Conservation (phyloP, 352 stramenopile species). For the Phytophthora cryptogea region DNA sequence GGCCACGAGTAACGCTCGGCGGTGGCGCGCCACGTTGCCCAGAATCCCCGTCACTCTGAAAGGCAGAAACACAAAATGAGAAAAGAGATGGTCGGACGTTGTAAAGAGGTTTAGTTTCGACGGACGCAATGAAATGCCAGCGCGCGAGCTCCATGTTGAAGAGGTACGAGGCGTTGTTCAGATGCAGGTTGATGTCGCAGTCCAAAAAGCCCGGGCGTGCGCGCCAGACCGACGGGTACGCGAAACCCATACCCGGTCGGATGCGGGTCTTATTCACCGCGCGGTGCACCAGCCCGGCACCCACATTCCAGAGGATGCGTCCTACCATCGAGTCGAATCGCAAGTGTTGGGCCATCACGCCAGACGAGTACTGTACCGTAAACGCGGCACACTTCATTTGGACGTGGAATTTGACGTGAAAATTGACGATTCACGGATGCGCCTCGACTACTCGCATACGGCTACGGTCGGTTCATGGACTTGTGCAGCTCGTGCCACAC, state of each 20-base stretch:
- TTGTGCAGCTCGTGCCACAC: conserved; percentile 30
- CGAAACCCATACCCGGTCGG: conserved; percentile 59
- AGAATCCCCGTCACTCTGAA: conserved; percentile 55
- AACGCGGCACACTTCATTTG: not conserved
- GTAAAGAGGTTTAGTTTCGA: conserved; percentile 12
- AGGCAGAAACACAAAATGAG: conserved; percentile 6
- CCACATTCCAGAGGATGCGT: conserved; percentile 79
- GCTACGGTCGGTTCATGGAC: conserved; percentile 32
- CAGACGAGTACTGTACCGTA: too few species aligned
- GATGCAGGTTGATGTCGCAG: conserved; percentile 81
- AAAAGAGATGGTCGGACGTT: not conserved
- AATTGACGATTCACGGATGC: conserved; percentile 14
- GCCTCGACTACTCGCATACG: too few species aligned
- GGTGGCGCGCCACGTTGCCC: conserved; percentile 51
- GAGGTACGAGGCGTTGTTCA: conserved; percentile 85
- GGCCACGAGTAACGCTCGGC: conserved; percentile 57
- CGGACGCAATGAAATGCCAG: conserved; percentile 77
- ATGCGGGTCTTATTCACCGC: conserved; percentile 59
- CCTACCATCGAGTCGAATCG: conserved; percentile 50
- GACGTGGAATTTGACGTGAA: conserved; percentile 12
- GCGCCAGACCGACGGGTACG: conserved; percentile 74
- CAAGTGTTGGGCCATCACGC: conserved; percentile 3
- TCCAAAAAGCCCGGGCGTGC: conserved; percentile 72
- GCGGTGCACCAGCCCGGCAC: conserved; percentile 63
- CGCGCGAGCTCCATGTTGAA: conserved; percentile 86